phyloP scores from a whole-genome alignment of 495 filamentous ascomycete species.

The Diplogelasinospora grovesii region DNA sequence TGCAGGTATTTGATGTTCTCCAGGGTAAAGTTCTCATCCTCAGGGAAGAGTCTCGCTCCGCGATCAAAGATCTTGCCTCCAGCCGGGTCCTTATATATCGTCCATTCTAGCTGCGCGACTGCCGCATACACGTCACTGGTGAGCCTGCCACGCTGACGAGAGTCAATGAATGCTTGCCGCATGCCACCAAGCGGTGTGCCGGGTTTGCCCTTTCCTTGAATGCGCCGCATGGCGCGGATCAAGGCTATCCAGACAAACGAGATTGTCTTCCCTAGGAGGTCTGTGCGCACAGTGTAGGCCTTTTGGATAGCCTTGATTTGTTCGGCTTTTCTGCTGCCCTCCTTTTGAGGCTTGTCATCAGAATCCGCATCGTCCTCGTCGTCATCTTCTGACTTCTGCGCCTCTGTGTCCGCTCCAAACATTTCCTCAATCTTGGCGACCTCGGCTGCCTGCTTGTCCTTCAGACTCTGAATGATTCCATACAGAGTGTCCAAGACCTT shows the following conservation, averaged over 20 bases:
- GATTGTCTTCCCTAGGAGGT: conserved; percentile 66
- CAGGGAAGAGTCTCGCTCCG: conserved; percentile 83
- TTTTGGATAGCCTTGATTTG: conserved; percentile 68
- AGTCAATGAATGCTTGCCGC: conserved; percentile 79
- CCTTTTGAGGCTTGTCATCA: conserved; percentile 46
- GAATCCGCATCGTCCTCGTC: conserved; percentile 60
- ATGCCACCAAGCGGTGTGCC: conserved; percentile 66
- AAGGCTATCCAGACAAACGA: conserved; percentile 92
- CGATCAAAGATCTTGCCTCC: conserved; percentile 93
- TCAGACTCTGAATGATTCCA: conserved; percentile 63
- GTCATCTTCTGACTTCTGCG: conserved; percentile 36
- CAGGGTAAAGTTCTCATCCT: conserved; percentile 83
- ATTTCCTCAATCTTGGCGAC: conserved; percentile 65
- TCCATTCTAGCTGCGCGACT: conserved; percentile 84
- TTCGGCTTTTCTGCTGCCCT: conserved; percentile 46
- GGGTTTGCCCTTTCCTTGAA: conserved; percentile 75
- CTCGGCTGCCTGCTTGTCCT: conserved; percentile 63
- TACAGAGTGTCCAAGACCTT: conserved; percentile 79
- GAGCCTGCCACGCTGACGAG: conserved; percentile 74
- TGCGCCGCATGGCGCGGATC: conserved; percentile 86
- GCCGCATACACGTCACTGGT: conserved; percentile 92
- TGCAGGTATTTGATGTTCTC: conserved; percentile 94
- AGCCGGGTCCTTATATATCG: conserved; percentile 88
- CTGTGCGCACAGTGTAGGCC: conserved; percentile 62
- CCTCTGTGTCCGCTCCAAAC: conserved; percentile 29